Conservation (phyloP, 495 filamentous ascomycete genomes). For the Clavariopsis aquatica region DNA sequence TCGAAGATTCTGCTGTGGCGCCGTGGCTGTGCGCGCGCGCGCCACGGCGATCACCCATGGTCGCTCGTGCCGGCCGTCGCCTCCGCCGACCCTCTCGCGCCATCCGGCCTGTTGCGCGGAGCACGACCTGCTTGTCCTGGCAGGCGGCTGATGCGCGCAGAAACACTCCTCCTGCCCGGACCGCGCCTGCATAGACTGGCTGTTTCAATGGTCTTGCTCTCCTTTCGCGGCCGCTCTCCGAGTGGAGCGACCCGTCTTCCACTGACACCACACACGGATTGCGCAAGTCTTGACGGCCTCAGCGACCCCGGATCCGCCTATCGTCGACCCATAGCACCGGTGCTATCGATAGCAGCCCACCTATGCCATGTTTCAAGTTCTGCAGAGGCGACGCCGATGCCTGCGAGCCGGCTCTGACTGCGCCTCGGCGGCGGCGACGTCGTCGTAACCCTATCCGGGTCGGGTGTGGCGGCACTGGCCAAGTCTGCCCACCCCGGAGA, state of each 20-base stretch:
- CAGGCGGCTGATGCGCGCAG: conserved; percentile 9
- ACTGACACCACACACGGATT: conserved; percentile 26
- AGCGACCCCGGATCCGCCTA: conserved; percentile 28
- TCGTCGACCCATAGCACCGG: conserved; percentile 36
- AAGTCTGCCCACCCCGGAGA: conserved; percentile 15
- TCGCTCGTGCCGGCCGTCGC: conserved; percentile 13
- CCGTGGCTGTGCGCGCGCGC: conserved; percentile 25
- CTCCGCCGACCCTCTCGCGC: conserved; percentile 17
- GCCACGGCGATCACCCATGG: background rate
- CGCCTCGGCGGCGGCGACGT: conserved; percentile 24
- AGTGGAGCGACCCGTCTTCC: conserved; percentile 25
- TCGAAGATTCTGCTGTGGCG: conserved; percentile 15
- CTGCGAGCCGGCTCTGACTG: conserved; percentile 30
- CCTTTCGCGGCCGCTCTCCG: conserved; percentile 9
- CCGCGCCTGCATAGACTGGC: conserved; percentile 12
- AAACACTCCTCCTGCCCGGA: background rate
- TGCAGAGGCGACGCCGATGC: conserved; percentile 32
- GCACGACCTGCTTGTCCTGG: background rate
- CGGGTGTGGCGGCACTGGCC: conserved; percentile 32
- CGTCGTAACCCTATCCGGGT: conserved; percentile 9
- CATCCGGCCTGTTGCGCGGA: background rate
- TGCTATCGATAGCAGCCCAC: conserved; percentile 40
- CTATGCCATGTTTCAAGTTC: conserved; percentile 30
- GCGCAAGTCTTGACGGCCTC: conserved; percentile 30
- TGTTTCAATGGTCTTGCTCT: conserved; percentile 30